phyloP scores from a whole-genome alignment of 2,329 filamentous ascomycete species.

The Colletotrichum sp. region DNA sequence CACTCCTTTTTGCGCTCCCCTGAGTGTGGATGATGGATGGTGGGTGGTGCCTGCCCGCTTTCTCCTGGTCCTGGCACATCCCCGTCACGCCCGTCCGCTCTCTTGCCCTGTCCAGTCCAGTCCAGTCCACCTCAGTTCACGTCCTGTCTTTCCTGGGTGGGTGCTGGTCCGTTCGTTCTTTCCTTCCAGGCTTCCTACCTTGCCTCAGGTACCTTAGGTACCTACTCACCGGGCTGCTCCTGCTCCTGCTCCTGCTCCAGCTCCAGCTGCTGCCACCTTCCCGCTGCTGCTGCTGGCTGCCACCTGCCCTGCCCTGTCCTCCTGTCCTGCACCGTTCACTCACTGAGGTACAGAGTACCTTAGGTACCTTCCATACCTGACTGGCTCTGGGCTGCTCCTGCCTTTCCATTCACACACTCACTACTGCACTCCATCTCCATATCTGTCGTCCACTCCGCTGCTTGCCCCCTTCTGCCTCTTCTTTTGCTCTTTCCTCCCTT shows the following conservation, averaged over 20 bases:
- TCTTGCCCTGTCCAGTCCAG: conserved; percentile 6
- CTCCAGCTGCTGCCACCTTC: conserved; percentile 6
- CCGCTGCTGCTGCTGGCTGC: neutral
- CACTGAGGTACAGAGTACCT: neutral
- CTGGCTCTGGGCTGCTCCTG: neutral
- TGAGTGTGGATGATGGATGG: neutral
- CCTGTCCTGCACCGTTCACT: neutral
- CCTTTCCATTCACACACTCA: conserved; percentile 32
- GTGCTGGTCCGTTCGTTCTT: conserved; percentile 1
- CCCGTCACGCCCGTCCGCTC: conserved; percentile 18
- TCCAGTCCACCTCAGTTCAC: no score
- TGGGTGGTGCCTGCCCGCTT: neutral
- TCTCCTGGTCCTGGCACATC: neutral
- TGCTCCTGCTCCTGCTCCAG: neutral
- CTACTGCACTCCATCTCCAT: conserved; percentile 33
- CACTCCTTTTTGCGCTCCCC: conserved; percentile 17
- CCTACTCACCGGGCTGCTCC: neutral
- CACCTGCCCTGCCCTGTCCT: neutral
- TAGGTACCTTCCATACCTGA: neutral
- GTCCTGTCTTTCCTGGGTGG: neutral
- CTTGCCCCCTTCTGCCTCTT: conserved; percentile 33
- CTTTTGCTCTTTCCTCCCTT: conserved; percentile 32
- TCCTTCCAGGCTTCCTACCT: neutral
- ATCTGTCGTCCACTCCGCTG: conserved; percentile 23
- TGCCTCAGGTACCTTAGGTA: no score